Conservation (phyloP, 1,284 basidiomycete genomes). For the Sphaerobolus stellatus region DNA sequence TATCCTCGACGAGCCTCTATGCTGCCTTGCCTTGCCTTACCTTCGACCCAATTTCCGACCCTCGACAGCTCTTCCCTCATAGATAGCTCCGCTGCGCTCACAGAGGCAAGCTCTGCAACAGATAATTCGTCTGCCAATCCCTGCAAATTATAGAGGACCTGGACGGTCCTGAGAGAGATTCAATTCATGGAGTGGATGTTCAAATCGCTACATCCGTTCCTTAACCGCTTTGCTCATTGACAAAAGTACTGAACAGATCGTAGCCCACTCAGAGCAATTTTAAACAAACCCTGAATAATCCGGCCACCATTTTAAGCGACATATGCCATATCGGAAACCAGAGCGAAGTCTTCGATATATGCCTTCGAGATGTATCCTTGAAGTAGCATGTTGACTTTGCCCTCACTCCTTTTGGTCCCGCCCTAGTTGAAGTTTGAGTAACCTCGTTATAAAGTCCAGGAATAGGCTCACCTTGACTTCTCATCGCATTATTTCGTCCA, state of each 20-base stretch:
- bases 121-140: slow-evolving; percentile 85
- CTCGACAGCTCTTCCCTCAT: no score
- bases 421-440: slow-evolving; percentile 50
- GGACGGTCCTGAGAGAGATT: slow-evolving; percentile 76
- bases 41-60: no score
- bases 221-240: slow-evolving; percentile 94
- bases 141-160: slow-evolving; percentile 76
- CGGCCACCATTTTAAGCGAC: slow-evolving; percentile 92
- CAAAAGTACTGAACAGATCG: slow-evolving; percentile 77
- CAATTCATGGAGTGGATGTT: slow-evolving; percentile 88
- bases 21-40: no score
- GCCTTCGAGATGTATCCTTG: slow-evolving; percentile 88
- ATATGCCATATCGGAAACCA: slow-evolving; percentile 95
- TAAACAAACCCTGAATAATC: slow-evolving; percentile 90
- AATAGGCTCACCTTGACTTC: slow-evolving; percentile 64
- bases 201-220: slow-evolving; percentile 93
- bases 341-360: slow-evolving; percentile 89
- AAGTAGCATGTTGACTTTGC: slow-evolving; percentile 95
- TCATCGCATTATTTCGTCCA: slow-evolving; percentile 70
- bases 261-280: slow-evolving; percentile 96
- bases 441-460: slow-evolving; percentile 1
- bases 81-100: slow-evolving; percentile 71
- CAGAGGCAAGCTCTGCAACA: slow-evolving; percentile 73
- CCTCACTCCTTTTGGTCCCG: slow-evolving; percentile 74
- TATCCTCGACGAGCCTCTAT: no score